Evolutionary conservation across 768 basidiomycete genomes (phyloP).

Genomic region (Dentipellis sp.): DNA sequence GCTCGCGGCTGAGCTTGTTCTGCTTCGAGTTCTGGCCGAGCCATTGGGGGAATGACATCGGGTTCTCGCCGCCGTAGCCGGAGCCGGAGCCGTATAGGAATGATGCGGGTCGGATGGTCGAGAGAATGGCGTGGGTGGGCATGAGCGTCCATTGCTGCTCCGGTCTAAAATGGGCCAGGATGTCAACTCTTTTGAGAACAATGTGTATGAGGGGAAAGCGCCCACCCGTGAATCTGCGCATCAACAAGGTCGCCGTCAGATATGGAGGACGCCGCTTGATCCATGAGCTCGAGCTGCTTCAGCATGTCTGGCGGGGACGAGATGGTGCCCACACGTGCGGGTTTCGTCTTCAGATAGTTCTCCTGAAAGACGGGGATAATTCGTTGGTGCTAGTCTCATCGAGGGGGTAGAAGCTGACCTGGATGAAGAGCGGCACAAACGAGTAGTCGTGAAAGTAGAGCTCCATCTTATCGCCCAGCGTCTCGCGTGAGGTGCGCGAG

Average conservation of each 20-base stretch:
- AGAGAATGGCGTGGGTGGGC: constrained; percentile 88
- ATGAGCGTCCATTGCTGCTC: constrained; percentile 96
- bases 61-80: constrained; percentile 56
- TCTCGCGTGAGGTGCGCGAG: constrained; percentile 69
- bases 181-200: background rate
- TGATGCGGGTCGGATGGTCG: constrained; percentile 82
- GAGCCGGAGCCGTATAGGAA: constrained; percentile 66
- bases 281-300: constrained; percentile 74
- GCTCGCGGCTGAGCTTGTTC: constrained; percentile 65
- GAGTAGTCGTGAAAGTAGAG: constrained; percentile 94
- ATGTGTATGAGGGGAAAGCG: background rate
- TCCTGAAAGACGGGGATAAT: constrained; percentile 42
- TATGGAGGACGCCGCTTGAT: constrained; percentile 83
- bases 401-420: constrained; percentile 37
- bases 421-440: constrained; percentile 91
- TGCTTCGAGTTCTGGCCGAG: constrained; percentile 97
- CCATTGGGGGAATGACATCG: constrained; percentile 84
- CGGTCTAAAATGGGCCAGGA: too few relatives aligned
- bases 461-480: constrained; percentile 88
- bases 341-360: constrained; percentile 86
- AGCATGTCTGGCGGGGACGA: constrained; percentile 57
- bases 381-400: background rate
- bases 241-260: constrained; percentile 95
- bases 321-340: constrained; percentile 45
- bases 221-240: constrained; percentile 84